phyloP scores from a whole-genome alignment of 768 basidiomycete genomes.

The Nevesoporus exiguus region DNA sequence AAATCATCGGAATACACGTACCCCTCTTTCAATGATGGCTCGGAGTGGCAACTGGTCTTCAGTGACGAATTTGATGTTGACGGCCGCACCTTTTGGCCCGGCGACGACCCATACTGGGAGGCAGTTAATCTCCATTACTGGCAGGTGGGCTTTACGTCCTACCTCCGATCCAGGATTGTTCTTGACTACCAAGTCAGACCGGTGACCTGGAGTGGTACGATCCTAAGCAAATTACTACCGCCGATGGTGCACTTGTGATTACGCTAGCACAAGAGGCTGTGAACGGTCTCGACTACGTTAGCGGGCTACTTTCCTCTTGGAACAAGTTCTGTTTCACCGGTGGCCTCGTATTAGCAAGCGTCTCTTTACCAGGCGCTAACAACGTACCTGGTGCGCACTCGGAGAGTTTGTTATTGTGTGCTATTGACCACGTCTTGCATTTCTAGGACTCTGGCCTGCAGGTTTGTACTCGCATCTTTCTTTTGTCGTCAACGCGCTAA shows the following conservation, averaged over 20 bases:
- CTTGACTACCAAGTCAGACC: conserved; percentile 38
- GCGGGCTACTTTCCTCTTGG: conserved; percentile 67
- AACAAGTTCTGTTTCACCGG: conserved; percentile 97
- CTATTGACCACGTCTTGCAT: neutral
- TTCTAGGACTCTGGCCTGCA: conserved; percentile 70
- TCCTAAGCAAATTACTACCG: conserved; percentile 73
- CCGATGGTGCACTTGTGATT: conserved; percentile 69
- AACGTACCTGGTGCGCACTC: conserved; percentile 38
- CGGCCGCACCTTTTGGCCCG: conserved; percentile 73
- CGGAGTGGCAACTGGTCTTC: conserved; percentile 66
- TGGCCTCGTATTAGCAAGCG: conserved; percentile 68
- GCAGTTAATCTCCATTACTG: conserved; percentile 80
- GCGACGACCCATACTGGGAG: conserved; percentile 89
- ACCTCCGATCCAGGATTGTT: neutral
- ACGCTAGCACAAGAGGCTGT: conserved; percentile 63
- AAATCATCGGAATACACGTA: conserved; percentile 56
- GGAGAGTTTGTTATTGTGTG: neutral
- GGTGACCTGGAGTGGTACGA: conserved; percentile 89
- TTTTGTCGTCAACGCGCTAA: conserved; percentile 10
- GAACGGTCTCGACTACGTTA: conserved; percentile 70
- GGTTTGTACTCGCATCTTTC: conserved; percentile 15
- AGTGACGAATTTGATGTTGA: conserved; percentile 86
- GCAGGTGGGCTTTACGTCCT: conserved; percentile 38
- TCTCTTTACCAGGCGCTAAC: conserved; percentile 69
- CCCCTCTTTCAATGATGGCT: conserved; percentile 51